phyloP scores from a whole-genome alignment of 2,329 filamentous ascomycete species.

The Fonsecaea erecta region DNA sequence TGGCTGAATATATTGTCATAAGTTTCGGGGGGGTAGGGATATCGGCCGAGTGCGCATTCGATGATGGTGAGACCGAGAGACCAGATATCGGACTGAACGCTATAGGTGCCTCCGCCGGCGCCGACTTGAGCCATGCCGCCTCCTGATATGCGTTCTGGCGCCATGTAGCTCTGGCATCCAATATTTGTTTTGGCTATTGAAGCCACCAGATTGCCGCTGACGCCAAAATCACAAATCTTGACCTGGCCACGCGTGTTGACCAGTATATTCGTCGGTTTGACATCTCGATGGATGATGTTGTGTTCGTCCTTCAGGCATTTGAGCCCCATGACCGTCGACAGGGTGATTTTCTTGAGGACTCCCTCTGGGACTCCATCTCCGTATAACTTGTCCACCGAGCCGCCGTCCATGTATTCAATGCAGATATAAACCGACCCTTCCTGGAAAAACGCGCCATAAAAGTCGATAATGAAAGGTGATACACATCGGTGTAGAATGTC shows the following conservation, averaged over 20 bases:
- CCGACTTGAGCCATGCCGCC: constrained; percentile 76
- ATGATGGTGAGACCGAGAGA: constrained; percentile 92
- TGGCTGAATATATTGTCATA: constrained; percentile 99
- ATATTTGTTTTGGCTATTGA: constrained; percentile 99
- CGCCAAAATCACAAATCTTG: constrained; percentile 98
- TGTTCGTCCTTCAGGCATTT: constrained; percentile 96
- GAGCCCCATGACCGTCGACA: constrained; percentile 86
- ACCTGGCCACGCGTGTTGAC: constrained; percentile 87
- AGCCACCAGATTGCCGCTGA: constrained; percentile 93
- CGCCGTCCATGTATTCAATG: constrained; percentile 99
- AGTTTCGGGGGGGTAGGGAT: constrained; percentile 95
- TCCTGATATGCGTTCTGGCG: constrained; percentile 89
- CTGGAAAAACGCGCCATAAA: constrained; percentile 98
- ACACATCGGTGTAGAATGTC: constrained; percentile 94
- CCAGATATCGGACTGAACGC: constrained; percentile 98
- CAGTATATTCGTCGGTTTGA: constrained; percentile 98
- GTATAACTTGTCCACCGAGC: constrained; percentile 96
- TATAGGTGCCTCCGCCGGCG: constrained; percentile 82
- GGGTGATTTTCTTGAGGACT: constrained; percentile 85
- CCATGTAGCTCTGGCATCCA: constrained; percentile 99
- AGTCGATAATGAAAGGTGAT: constrained; percentile 96
- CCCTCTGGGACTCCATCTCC: constrained; percentile 85
- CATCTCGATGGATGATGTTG: constrained; percentile 98
- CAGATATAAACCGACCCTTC: constrained; percentile 99
- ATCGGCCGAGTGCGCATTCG: constrained; percentile 90